Conservation (phyloP, 2,329 filamentous ascomycete genomes). For the Venturia asperata region DNA sequence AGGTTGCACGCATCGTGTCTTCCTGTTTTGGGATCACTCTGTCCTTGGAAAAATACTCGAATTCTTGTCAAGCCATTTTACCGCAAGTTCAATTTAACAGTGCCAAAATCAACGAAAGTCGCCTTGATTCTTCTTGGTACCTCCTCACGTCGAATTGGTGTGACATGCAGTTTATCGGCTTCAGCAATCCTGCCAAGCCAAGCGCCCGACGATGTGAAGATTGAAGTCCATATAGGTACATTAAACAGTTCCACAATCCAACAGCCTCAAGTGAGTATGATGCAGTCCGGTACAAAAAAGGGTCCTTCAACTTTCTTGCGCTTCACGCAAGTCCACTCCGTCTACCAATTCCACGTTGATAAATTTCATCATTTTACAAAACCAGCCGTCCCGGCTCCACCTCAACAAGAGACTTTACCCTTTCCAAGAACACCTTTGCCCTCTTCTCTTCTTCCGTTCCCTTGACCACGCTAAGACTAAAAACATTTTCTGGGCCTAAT, state of each 20-base stretch:
- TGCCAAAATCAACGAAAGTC: too few species aligned
- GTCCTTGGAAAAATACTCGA: too few species aligned
- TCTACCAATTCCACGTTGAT: neutral
- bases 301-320: neutral
- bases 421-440: conserved; percentile 73
- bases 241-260: neutral
- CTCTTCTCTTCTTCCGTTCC: conserved; percentile 64
- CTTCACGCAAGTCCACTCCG: neutral
- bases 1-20: too few species aligned
- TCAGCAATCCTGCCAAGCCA: too few species aligned
- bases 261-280: neutral
- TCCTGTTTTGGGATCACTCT: too few species aligned
- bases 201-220: neutral
- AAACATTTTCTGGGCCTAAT: conserved; percentile 58
- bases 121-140: too few species aligned
- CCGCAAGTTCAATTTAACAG: too few species aligned
- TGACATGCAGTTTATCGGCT: too few species aligned
- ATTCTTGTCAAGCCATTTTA: too few species aligned
- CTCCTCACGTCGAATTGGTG: too few species aligned
- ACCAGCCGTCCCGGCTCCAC: conserved; percentile 34
- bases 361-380: conserved; percentile 24
- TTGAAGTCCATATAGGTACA: conserved; percentile 8
- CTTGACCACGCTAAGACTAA: conserved; percentile 70
- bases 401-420: conserved; percentile 70
- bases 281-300: neutral